Evolutionary conservation across 2,329 filamentous ascomycete species (phyloP).

Genomic region (Botryosphaeria agaves): DNA sequence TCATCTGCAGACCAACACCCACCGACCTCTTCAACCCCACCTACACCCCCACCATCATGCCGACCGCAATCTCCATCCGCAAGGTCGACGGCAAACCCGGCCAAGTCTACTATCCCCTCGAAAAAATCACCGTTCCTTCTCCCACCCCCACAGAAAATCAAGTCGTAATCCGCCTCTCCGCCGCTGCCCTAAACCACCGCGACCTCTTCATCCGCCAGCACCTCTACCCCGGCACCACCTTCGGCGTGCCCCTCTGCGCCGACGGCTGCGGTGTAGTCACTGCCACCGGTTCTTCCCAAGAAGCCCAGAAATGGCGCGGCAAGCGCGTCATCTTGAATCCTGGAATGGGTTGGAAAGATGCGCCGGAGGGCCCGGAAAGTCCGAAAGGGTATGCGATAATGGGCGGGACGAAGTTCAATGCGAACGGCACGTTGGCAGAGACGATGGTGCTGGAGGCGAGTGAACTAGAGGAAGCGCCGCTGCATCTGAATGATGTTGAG

Average conservation of each 20-base stretch:
- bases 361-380: slow-evolving; percentile 57
- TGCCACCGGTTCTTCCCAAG: slow-evolving; percentile 36
- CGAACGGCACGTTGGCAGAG: slow-evolving; percentile 58
- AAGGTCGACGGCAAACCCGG: slow-evolving; percentile 70
- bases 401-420: slow-evolving; percentile 48
- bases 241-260: slow-evolving; percentile 59
- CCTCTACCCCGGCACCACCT: slow-evolving; percentile 74
- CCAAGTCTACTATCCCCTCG: slow-evolving; percentile 62
- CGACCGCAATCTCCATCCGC: slow-evolving; percentile 43
- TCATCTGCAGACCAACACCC: too few species aligned
- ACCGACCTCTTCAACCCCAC: too few species aligned
- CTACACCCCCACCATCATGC: slow-evolving; percentile 19
- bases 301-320: slow-evolving; percentile 37
- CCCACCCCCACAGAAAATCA: slow-evolving; percentile 41
- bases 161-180: slow-evolving; percentile 57
- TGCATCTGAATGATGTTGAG: slow-evolving; percentile 53
- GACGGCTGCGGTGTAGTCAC: slow-evolving; percentile 69
- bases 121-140: slow-evolving; percentile 40
- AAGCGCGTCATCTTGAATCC: slow-evolving; percentile 68
- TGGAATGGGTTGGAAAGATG: slow-evolving; percentile 56
- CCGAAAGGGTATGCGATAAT: slow-evolving; percentile 41
- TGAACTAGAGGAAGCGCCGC: slow-evolving; percentile 62
- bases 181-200: slow-evolving; percentile 81
- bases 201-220: slow-evolving; percentile 89
- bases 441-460: slow-evolving; percentile 48